Evolutionary conservation across 2,329 filamentous ascomycete genomes (phyloP).

Genomic region (Monilinia fructigena): DNA sequence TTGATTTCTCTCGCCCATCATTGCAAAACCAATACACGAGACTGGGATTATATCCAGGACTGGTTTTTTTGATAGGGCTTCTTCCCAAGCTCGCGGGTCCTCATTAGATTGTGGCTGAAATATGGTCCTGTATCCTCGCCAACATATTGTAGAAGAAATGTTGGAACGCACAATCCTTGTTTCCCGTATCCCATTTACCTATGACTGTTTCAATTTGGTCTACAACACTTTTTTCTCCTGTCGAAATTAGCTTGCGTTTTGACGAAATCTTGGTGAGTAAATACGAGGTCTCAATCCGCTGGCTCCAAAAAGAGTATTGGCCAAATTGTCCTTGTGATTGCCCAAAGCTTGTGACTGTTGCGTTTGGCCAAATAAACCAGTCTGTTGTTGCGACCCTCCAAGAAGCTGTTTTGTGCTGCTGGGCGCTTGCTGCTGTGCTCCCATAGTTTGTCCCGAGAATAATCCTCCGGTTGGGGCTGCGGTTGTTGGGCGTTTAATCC

Average conservation of each 20-base stretch:
- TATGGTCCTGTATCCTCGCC: conserved; percentile 72
- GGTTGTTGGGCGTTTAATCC: conserved; percentile 22
- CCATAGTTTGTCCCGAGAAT: conserved; percentile 26
- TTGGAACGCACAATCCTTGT: conserved; percentile 71
- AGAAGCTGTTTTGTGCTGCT: conserved; percentile 23
- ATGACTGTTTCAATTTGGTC: conserved; percentile 71
- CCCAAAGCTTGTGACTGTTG: conserved; percentile 22
- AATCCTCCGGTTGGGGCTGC: conserved; percentile 24
- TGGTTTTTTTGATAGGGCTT: conserved; percentile 77
- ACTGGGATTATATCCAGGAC: conserved; percentile 74
- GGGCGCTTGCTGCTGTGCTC: conserved; percentile 26
- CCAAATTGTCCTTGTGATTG: conserved; percentile 31
- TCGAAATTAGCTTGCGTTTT: conserved; percentile 27
- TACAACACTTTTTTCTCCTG: conserved; percentile 69
- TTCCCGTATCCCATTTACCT: conserved; percentile 71
- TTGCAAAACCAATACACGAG: conserved; percentile 69
- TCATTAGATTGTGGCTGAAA: conserved; percentile 67
- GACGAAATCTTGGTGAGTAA: neutral
- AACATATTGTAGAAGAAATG: conserved; percentile 87
- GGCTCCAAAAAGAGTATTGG: conserved; percentile 38
- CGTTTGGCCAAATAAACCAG: conserved; percentile 27
- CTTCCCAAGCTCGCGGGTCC: conserved; percentile 78
- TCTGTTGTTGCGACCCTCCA: conserved; percentile 25
- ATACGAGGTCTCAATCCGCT: conserved; percentile 37
- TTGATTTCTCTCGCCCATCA: conserved; percentile 70